Base-by-base conservation (phyloP, 164 flowering plant genomes). In the Santalum album region DNA sequence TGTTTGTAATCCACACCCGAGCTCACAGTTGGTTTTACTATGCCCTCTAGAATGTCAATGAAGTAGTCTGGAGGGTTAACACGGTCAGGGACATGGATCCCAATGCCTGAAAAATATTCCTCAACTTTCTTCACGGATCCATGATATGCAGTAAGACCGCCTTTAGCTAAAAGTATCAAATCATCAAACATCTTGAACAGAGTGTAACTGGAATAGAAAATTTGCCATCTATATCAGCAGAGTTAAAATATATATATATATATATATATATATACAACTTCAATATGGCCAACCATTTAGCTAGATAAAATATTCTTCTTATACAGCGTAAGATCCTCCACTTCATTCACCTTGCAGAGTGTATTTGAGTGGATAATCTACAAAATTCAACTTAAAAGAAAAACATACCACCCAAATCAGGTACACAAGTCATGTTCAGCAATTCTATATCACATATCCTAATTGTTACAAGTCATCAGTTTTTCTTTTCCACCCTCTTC, bases 131-230 rank as follows among this genome's bases (percentile, higher is more conserved):
- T 86, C 34, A 83, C 90, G 16, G 98, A 62, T 58, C 98, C 98
- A 52, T 81, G 98, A 62, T 91, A 91, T 34, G 77, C 95, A 16
- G 80, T 84, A 20, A 91, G 79, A 42, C 98, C 98, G 25, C 98
- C 98, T 72, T 91, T 91, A 6, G 96, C 98, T 59, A 91, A 83
- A 72, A 92, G 94, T 69, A 92, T 89, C 59, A 92, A 70, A 63
- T 92, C 96, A 66, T 92, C 98, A 69, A 92, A 92, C 98, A 86
- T 89, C 74, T 70, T 78, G 86, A 78, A 92, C 74, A 92, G 76
- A 17, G 94, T 51, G 71, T 89, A 89, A 72, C 98, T 91, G 92
- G 56, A 74, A 39, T 55, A 69, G 49, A 51, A 63, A 54, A 63
- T 25, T 18, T 26, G 49, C 40, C n/a, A 50, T 32, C 42, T 25